These are phyloP conservation scores for Nitzschia sp. DNA, from an alignment of 108 stramenopile species.

Conservation along the genomic window DNA sequence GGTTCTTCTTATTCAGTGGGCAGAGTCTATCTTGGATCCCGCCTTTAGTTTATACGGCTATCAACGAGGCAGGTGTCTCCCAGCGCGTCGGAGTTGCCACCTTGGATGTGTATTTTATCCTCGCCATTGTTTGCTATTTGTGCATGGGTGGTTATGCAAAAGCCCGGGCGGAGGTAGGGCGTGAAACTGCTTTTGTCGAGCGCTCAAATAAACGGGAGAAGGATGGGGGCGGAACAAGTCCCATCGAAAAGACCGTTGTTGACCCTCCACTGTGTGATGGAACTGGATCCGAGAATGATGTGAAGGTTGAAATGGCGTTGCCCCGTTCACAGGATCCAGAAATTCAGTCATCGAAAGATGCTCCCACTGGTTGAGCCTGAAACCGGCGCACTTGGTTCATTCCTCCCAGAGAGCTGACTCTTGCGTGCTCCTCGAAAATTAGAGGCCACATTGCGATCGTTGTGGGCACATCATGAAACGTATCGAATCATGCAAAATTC, in stretches of 20 bases:
- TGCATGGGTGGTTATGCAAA: constrained; percentile 35
- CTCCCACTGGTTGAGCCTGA: too few species aligned
- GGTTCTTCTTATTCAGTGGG: constrained; percentile 67
- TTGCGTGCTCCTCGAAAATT: too few species aligned
- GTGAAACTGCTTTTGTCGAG: not conserved
- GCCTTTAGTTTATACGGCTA: constrained; percentile 64
- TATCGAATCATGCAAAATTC: too few species aligned
- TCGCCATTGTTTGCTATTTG: constrained; percentile 22
- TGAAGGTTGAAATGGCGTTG: not conserved
- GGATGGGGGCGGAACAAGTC: not conserved
- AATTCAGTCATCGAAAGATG: too few species aligned
- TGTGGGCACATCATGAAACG: too few species aligned
- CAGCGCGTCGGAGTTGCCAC: constrained; percentile 44
- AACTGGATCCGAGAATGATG: not conserved
- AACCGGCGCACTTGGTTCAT: too few species aligned
- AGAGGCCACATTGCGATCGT: too few species aligned
- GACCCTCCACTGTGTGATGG: not conserved
- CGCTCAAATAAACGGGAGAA: not conserved
- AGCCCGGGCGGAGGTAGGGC: constrained; percentile 25
- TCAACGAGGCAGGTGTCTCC: constrained; percentile 74
- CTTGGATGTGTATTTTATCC: constrained; percentile 32
- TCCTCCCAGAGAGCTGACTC: too few species aligned
- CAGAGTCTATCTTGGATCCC: constrained; percentile 75
- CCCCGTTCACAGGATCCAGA: too few species aligned
- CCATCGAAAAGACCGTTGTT: not conserved